phyloP scores from a whole-genome alignment of 371 early-diverging fungal genomes.

The Syncephalastrum contaminatum region DNA sequence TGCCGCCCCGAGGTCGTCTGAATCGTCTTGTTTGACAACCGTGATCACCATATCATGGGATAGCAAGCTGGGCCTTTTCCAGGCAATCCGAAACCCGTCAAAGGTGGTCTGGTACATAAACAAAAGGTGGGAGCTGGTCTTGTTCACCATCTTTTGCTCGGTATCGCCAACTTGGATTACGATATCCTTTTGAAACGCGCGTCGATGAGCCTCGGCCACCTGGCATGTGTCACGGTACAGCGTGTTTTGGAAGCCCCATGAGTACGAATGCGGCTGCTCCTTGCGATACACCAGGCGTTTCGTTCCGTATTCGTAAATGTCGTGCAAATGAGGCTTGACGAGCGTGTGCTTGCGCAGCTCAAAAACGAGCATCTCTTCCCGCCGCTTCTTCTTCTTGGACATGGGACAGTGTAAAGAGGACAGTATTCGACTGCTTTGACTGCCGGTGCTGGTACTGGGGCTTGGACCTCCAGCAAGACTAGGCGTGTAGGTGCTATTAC shows the following conservation, averaged over 20 bases:
- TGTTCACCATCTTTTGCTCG: slow-evolving; percentile 27
- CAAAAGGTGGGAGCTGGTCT: slow-evolving; percentile 32
- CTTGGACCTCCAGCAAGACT: slow-evolving; percentile 7
- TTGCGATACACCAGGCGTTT: slow-evolving; percentile 39
- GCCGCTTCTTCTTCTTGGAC: slow-evolving; percentile 15
- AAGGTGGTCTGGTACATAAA: slow-evolving; percentile 42
- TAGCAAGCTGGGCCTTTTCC: slow-evolving; percentile 40
- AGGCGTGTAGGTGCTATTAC: slow-evolving; percentile 1
- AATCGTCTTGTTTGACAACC: slow-evolving; percentile 10
- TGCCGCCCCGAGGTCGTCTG: slow-evolving; percentile 1
- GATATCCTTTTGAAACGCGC: slow-evolving; percentile 48
- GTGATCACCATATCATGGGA: slow-evolving; percentile 47
- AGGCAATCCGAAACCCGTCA: slow-evolving; percentile 31
- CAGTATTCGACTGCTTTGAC: slow-evolving; percentile 6
- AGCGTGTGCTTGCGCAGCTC: slow-evolving; percentile 40
- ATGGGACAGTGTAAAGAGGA: slow-evolving; percentile 6
- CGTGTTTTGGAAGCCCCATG: slow-evolving; percentile 53
- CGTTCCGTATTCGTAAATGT: slow-evolving; percentile 31
- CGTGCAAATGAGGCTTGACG: slow-evolving; percentile 32
- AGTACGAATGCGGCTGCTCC: slow-evolving; percentile 47
- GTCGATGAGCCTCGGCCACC: slow-evolving; percentile 40
- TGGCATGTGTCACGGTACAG: slow-evolving; percentile 26
- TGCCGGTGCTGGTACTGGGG: slow-evolving; percentile 13
- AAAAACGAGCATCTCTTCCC: slow-evolving; percentile 24
- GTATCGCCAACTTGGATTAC: slow-evolving; percentile 30